Evolutionary conservation across 345 rosid genomes (phyloP).

Genomic region (Isatis tinctoria): DNA sequence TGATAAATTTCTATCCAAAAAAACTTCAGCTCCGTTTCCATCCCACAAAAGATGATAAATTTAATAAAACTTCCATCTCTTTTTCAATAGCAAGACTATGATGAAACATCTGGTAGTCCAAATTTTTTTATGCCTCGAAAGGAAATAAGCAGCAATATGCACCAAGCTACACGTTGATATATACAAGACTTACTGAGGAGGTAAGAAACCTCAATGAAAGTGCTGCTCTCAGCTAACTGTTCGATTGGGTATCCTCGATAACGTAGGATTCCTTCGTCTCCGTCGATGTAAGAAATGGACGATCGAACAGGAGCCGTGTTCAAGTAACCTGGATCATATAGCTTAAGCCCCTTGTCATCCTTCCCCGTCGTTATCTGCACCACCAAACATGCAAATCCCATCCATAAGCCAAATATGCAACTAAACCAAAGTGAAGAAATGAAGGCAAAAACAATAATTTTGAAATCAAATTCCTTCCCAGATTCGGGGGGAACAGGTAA

Average conservation of each 20-base stretch:
- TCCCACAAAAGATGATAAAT: background rate
- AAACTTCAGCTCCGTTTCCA: background rate
- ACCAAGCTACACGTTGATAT: background rate
- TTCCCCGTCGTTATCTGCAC: slow-evolving; percentile 69
- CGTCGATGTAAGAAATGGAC: slow-evolving; percentile 85
- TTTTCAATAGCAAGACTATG: background rate
- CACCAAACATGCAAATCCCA: slow-evolving; percentile 1
- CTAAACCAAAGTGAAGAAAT: too few species aligned
- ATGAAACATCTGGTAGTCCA: background rate
- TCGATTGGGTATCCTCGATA: slow-evolving; percentile 29
- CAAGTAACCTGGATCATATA: slow-evolving; percentile 89
- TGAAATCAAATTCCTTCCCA: background rate
- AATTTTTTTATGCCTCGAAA: background rate
- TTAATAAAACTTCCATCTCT: background rate
- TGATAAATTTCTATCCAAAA: background rate
- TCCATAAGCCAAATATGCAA: background rate
- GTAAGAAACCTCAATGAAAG: slow-evolving; percentile 27
- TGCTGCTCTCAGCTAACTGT: slow-evolving; percentile 31
- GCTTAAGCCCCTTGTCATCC: slow-evolving; percentile 73
- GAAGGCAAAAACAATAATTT: too few species aligned
- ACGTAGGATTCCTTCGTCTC: slow-evolving; percentile 64
- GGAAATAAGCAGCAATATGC: background rate
- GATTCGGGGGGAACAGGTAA: background rate
- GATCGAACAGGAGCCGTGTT: slow-evolving; percentile 93
- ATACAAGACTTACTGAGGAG: slow-evolving; percentile 28